phyloP scores from a whole-genome alignment of 192 early-diverging fungal genomes.

The Fimicolochytrium jonesii region DNA sequence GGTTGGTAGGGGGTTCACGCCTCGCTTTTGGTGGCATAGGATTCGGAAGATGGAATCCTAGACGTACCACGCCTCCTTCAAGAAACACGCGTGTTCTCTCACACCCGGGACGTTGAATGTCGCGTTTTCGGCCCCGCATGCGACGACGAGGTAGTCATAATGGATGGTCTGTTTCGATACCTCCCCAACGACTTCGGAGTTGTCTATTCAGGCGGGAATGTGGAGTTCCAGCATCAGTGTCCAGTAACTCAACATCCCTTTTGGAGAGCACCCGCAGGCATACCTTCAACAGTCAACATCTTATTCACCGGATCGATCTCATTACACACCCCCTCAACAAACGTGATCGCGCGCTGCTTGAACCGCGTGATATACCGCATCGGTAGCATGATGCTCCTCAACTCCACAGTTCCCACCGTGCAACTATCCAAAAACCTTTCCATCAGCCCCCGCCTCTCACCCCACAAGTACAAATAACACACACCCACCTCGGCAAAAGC shows the following conservation, averaged over 20 bases:
- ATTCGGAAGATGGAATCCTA: too few relatives aligned
- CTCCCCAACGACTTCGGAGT: conserved; percentile 64
- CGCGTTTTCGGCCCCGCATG: conserved; percentile 72
- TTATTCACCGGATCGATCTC: conserved; percentile 81
- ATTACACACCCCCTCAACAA: conserved; percentile 87
- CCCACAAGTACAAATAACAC: neutral
- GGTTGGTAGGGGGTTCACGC: too few relatives aligned
- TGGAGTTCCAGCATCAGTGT: too few relatives aligned
- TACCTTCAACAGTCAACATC: conserved; percentile 72
- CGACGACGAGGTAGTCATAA: conserved; percentile 77
- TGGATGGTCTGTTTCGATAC: conserved; percentile 52
- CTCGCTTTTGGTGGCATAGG: too few relatives aligned
- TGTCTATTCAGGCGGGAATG: conserved; percentile 55
- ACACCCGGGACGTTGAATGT: conserved; percentile 80
- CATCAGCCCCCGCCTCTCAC: too few relatives aligned
- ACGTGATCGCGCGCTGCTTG: conserved; percentile 79
- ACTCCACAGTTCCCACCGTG: conserved; percentile 86
- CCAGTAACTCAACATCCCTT: too few relatives aligned
- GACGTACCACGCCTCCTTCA: conserved; percentile 59
- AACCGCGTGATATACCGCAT: conserved; percentile 82
- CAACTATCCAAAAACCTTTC: conserved; percentile 55
- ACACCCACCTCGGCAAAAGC: conserved; percentile 37
- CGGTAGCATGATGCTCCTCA: conserved; percentile 82
- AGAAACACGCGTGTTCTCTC: conserved; percentile 67
- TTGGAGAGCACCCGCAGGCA: too few relatives aligned